A percentile compares a stretch with the other conserved stretches of the same genome.
These are phyloP conservation scores for Phytophthora lateralis DNA, from an alignment of 352 stramenopile genomes.

Conservation along the genomic window DNA sequence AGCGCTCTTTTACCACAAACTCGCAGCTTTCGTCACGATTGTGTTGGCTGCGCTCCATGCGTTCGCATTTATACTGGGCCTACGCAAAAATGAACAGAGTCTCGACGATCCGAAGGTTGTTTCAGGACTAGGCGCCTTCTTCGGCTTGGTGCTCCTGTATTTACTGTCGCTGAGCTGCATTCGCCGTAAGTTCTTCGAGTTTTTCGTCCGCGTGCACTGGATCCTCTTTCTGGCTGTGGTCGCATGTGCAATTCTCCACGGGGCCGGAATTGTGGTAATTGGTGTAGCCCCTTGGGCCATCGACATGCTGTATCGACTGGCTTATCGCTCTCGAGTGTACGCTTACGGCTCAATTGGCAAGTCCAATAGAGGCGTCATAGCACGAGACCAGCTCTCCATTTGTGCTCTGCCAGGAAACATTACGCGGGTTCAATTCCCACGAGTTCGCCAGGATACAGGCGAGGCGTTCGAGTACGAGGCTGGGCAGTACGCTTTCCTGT, in stretches of 20 bases:
- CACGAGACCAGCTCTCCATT: slow-evolving; percentile 38
- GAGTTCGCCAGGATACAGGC: slow-evolving; percentile 41
- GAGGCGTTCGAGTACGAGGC: slow-evolving; percentile 46
- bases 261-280: slow-evolving; percentile 36
- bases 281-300: slow-evolving; percentile 42
- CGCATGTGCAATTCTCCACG: slow-evolving; percentile 46
- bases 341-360: slow-evolving; percentile 22
- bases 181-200: slow-evolving; percentile 54
- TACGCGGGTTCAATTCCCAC: slow-evolving; percentile 55
- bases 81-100: slow-evolving; percentile 22
- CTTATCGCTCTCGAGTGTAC: slow-evolving; percentile 35
- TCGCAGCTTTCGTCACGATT: slow-evolving; percentile 46
- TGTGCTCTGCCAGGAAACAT: slow-evolving; percentile 40
- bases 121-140: slow-evolving; percentile 35
- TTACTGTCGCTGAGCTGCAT: slow-evolving; percentile 44
- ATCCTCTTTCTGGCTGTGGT: slow-evolving; percentile 55
- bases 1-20: slow-evolving; percentile 63
- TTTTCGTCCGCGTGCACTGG: slow-evolving; percentile 59
- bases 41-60: slow-evolving; percentile 43
- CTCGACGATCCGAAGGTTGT: slow-evolving; percentile 18
- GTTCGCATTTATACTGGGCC: slow-evolving; percentile 35
- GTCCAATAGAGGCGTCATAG: slow-evolving; percentile 28
- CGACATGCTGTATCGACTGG: slow-evolving; percentile 48
- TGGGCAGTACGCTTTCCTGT: slow-evolving; percentile 85
- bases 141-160: slow-evolving; percentile 38